Evolutionary conservation across 345 rosid species (phyloP), one percentile per base, ranked within the genome.

Genomic region (Alliaria petiolata): DNA sequence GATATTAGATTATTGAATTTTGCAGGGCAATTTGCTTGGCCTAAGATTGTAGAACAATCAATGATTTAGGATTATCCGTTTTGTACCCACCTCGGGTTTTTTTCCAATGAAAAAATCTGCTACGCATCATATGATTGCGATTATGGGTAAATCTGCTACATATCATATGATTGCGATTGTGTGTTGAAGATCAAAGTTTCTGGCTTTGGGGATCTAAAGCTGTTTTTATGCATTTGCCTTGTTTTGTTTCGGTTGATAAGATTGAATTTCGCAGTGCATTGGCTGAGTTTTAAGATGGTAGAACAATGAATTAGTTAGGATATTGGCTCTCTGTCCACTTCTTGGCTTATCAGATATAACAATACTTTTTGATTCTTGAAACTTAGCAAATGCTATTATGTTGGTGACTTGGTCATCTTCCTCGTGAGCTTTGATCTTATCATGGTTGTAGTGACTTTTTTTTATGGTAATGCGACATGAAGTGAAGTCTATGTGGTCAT

Each of bases 381-480:
- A 46, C 64, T 22, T 65, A n/a, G n/a, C n/a, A n/a, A n/a, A n/a
- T n/a, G n/a, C n/a, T n/a, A n/a, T n/a, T n/a, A n/a, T 52, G 60
- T 38, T 66, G 59, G 59, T n/a, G 56, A 38, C 49, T 8, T n/a
- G n/a, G n/a, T n/a, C n/a, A n/a, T 54, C 42, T 1, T 67, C 60
- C 65, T 69, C 57, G 45, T 45, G 66, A 57, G 33, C 60, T 49
- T 70, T 59, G 36, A 26, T 49, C 58, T 69, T 36, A 35, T 57
- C 17, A 53, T 54, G 35, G 63, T 31, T 54, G 33, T 33, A 14
- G 43, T 19, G 34, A 58, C 58, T 57, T 44, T 35, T n/a, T 44
- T 39, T n/a, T n/a, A 42, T 68, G 55, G 20, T 56, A 44, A 59
- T 70, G 51, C 51, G 58, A 57, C 30, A 69, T 69, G 57, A 45